Conservation (phyloP, 208 protist species). For the Acanthamoeba sp. region DNA sequence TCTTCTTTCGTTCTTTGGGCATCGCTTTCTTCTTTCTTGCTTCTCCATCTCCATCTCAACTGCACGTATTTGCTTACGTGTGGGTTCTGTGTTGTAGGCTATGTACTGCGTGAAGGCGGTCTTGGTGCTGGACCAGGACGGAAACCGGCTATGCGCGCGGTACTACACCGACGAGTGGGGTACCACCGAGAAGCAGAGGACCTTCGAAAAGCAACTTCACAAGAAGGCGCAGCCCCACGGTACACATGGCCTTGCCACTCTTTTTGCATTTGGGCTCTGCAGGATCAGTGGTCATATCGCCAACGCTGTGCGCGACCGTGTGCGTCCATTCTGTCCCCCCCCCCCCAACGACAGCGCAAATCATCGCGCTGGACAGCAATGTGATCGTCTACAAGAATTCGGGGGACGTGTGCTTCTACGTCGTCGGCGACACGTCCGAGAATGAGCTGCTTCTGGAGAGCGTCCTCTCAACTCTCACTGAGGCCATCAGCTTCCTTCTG, state of each 20-base stretch:
- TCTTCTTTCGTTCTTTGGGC: not conserved
- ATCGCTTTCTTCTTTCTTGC: not conserved
- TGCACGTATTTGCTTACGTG: too few species aligned
- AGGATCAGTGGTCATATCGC: not conserved
- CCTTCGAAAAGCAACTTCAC: constrained; percentile 68
- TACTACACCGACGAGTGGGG: constrained; percentile 57
- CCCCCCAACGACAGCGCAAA: not conserved
- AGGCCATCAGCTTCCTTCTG: constrained; percentile 45
- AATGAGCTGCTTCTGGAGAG: constrained; percentile 74
- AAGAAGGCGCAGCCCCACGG: constrained; percentile 55
- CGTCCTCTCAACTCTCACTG: constrained; percentile 60
- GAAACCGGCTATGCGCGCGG: not conserved
- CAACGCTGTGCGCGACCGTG: not conserved
- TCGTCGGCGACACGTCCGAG: constrained; percentile 33
- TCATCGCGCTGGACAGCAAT: constrained; percentile 70
- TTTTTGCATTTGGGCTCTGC: not conserved
- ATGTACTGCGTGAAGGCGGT: constrained; percentile 73
- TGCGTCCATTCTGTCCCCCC: too few species aligned
- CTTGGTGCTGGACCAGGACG: constrained; percentile 69
- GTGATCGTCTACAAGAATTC: constrained; percentile 70
- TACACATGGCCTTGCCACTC: not conserved
- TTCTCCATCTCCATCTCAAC: not conserved
- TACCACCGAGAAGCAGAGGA: constrained; percentile 56
- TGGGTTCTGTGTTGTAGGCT: not conserved
- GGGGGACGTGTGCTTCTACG: constrained; percentile 71